phyloP scores from a whole-genome alignment of 2,329 filamentous ascomycete species.

The Fonsecaea nubica region DNA sequence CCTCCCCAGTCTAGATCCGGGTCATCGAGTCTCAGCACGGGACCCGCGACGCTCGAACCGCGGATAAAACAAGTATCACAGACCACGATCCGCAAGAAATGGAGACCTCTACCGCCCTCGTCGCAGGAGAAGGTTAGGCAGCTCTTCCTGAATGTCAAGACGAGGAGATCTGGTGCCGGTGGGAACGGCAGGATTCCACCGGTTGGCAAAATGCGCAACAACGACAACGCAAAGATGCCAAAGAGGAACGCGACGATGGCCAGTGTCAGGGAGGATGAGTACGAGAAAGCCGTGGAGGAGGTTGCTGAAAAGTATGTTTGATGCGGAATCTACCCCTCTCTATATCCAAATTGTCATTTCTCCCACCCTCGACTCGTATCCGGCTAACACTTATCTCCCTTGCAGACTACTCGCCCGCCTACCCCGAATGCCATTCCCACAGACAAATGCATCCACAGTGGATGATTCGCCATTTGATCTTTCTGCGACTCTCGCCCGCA shows the following conservation, averaged over 20 bases:
- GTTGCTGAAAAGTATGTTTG: conserved; percentile 30
- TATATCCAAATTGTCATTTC: not conserved
- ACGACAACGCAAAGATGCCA: not conserved
- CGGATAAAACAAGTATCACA: conserved; percentile 51
- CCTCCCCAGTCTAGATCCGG: not conserved
- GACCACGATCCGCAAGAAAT: conserved; percentile 54
- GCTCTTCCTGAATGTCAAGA: conserved; percentile 51
- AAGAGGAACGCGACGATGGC: conserved; percentile 5
- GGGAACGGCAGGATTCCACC: conserved; percentile 23
- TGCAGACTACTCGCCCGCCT: conserved; percentile 45
- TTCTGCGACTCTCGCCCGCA: conserved; percentile 48
- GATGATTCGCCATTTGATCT: conserved; percentile 54
- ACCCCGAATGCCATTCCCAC: conserved; percentile 55
- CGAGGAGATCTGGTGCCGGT: conserved; percentile 35
- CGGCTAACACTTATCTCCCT: not conserved
- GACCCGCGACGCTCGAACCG: conserved; percentile 50
- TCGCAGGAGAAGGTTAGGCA: conserved; percentile 52
- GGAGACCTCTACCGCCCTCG: conserved; percentile 52
- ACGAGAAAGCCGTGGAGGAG: conserved; percentile 30
- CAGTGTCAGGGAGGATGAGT: conserved; percentile 29
- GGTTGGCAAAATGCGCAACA: conserved; percentile 3
- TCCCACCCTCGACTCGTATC: not conserved
- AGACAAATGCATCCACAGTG: conserved; percentile 38
- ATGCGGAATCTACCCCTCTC: not conserved
- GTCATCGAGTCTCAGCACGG: not conserved